Percentiles rank a stretch among this genome's conserved stretches.
Conservation (phyloP, 306 rosid genomes). For the Begonia loranthoides region DNA sequence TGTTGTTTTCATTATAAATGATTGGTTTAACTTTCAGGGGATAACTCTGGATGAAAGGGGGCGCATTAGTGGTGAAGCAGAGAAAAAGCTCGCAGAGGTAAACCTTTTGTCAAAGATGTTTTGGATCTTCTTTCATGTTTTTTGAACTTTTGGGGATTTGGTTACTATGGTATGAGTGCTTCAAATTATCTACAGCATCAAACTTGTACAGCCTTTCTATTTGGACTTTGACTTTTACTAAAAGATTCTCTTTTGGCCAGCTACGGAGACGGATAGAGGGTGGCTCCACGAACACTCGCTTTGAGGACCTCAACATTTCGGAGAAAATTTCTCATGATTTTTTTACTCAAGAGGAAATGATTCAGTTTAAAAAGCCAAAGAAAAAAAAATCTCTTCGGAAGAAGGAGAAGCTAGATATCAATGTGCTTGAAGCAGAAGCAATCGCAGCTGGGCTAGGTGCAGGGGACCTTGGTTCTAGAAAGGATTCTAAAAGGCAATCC, state of each 20-base stretch:
- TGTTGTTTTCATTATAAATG: slow-evolving; percentile 5
- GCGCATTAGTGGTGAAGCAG: slow-evolving; percentile 61
- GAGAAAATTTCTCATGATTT: slow-evolving; percentile 64
- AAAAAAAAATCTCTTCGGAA: slow-evolving; percentile 86
- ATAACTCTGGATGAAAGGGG: slow-evolving; percentile 73
- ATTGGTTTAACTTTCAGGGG: slow-evolving; percentile 36
- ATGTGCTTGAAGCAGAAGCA: slow-evolving; percentile 95
- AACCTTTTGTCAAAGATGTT: neutral
- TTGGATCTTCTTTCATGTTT: too few relatives aligned
- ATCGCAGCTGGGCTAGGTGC: slow-evolving; percentile 79
- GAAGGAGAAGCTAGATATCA: slow-evolving; percentile 82
- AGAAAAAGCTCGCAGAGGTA: slow-evolving; percentile 87
- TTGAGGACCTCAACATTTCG: slow-evolving; percentile 58
- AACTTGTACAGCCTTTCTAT: neutral
- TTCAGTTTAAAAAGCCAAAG: slow-evolving; percentile 73
- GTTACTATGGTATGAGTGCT: too few relatives aligned
- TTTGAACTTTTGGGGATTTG: too few relatives aligned
- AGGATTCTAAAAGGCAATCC: slow-evolving; percentile 51
- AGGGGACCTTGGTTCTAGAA: slow-evolving; percentile 87
- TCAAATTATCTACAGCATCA: too few relatives aligned
- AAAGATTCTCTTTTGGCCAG: slow-evolving; percentile 25
- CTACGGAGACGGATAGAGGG: slow-evolving; percentile 69
- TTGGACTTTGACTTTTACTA: slow-evolving; percentile 1
- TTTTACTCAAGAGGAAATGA: slow-evolving; percentile 85
- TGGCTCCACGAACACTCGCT: slow-evolving; percentile 25